Percentiles rank a stretch among this genome's conserved stretches.
These are phyloP conservation scores for Hanseniaspora pseudoguilliermondii DNA, from an alignment of 805 yeast genomes.

Conservation along the genomic window DNA sequence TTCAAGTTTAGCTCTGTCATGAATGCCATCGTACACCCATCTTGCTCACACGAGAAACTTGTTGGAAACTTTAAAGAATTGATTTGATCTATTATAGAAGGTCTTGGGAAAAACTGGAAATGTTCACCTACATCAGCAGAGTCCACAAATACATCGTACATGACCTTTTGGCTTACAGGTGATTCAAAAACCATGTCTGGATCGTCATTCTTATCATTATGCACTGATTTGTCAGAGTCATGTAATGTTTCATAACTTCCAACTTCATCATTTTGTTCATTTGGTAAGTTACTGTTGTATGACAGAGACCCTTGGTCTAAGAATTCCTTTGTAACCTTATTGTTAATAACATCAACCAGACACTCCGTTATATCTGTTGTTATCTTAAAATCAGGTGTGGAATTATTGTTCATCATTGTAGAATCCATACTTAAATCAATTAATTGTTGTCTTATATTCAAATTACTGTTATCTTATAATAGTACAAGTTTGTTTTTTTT, in stretches of 20 bases:
- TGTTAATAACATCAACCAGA: neutral
- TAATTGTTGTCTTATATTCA: no score
- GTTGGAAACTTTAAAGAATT: neutral
- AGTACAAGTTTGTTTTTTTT: no score
- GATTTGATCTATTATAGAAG: neutral
- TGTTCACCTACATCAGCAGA: no score
- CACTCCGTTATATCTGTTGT: neutral
- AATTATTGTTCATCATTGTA: neutral
- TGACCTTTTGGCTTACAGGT: neutral
- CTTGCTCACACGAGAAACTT: neutral
- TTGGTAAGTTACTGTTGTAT: neutral
- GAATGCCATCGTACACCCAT: neutral
- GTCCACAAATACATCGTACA: no score
- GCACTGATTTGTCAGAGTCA: neutral
- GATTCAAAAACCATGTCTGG: neutral
- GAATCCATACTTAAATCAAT: no score
- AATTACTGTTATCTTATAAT: no score
- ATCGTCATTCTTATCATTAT: neutral
- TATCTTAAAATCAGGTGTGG: no score
- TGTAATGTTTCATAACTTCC: neutral
- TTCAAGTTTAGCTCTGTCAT: neutral
- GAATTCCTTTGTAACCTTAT: neutral
- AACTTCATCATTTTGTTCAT: neutral
- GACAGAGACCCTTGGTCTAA: neutral
- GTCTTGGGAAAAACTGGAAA: neutral